phyloP scores from a whole-genome alignment of 2,329 filamentous ascomycete species.

The Mariannaea elegans region DNA sequence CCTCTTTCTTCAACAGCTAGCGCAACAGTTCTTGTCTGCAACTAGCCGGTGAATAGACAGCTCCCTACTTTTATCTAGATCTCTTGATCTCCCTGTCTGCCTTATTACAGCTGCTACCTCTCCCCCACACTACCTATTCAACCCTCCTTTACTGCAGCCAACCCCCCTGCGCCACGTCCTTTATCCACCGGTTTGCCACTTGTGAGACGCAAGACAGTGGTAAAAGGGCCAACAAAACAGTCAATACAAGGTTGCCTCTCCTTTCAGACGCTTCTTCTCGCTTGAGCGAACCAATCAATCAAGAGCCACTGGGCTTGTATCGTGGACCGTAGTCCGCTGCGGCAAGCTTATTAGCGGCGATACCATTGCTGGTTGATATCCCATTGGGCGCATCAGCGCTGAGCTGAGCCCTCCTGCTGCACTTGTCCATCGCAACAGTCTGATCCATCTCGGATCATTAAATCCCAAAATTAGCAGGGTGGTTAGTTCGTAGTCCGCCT shows the following conservation, averaged over 20 bases:
- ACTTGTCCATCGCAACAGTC: neutral
- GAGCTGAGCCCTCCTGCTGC: conserved; percentile 1
- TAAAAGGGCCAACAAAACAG: neutral
- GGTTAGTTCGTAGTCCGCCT: neutral
- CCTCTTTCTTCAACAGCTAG: neutral
- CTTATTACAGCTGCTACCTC: neutral
- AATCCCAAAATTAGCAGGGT: neutral
- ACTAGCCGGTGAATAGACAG: neutral
- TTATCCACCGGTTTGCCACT: neutral
- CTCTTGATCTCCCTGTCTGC: neutral
- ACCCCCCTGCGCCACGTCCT: neutral
- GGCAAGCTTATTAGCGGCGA: conserved; percentile 30
- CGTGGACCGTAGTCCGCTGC: conserved; percentile 28
- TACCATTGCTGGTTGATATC: conserved; percentile 9
- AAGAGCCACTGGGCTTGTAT: too few relatives aligned
- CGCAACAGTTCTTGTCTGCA: neutral
- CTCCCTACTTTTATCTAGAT: neutral
- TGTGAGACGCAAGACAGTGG: neutral
- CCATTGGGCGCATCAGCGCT: neutral
- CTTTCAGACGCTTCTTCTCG: neutral
- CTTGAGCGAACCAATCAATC: too few relatives aligned
- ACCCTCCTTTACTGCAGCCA: neutral
- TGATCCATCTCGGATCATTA: neutral
- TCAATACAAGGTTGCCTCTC: neutral
- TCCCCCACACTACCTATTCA: neutral